These are phyloP conservation scores for Trichoderma virens DNA, from an alignment of 495 filamentous ascomycete genomes.

Conservation along the genomic window DNA sequence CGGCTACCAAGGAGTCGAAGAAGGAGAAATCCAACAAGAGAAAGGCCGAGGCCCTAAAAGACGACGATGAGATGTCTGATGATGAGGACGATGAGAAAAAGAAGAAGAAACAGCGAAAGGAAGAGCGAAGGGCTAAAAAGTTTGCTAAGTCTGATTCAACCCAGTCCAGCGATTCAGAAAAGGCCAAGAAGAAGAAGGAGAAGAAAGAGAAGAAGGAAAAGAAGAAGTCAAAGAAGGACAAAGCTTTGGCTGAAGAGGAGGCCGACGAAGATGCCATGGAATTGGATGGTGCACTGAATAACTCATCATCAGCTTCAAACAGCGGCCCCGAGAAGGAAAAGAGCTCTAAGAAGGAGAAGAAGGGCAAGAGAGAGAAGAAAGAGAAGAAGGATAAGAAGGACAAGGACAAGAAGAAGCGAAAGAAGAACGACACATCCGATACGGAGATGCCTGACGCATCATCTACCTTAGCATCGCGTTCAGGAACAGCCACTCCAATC, in stretches of 20 bases:
- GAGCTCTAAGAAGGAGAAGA: constrained; percentile 15
- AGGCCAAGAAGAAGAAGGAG: not conserved
- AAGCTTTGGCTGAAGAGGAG: not conserved
- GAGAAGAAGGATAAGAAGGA: constrained; percentile 32
- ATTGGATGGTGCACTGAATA: not conserved
- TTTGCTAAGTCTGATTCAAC: not conserved
- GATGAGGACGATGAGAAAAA: not conserved
- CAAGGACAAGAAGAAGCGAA: constrained; percentile 20
- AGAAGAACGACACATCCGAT: constrained; percentile 8
- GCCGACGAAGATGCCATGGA: not conserved
- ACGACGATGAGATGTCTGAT: constrained; percentile 18
- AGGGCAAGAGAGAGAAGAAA: constrained; percentile 37
- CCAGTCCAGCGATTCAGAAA: not conserved
- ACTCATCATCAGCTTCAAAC: not conserved
- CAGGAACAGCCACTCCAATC: constrained; percentile 22
- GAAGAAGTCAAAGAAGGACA: constrained; percentile 6
- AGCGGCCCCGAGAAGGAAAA: constrained; percentile 16
- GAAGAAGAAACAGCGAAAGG: constrained; percentile 12
- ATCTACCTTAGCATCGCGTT: constrained; percentile 11
- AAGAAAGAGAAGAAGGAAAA: constrained; percentile 8
- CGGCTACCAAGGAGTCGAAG: constrained; percentile 16
- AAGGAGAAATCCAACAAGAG: constrained; percentile 25
- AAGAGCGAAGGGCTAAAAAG: constrained; percentile 6
- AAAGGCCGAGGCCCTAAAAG: constrained; percentile 17
- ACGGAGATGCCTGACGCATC: constrained; percentile 12